Evolutionary conservation across 148 eudicot species (phyloP), one percentile per base, ranked within the genome.

Genomic region (Polygonum aviculare): DNA sequence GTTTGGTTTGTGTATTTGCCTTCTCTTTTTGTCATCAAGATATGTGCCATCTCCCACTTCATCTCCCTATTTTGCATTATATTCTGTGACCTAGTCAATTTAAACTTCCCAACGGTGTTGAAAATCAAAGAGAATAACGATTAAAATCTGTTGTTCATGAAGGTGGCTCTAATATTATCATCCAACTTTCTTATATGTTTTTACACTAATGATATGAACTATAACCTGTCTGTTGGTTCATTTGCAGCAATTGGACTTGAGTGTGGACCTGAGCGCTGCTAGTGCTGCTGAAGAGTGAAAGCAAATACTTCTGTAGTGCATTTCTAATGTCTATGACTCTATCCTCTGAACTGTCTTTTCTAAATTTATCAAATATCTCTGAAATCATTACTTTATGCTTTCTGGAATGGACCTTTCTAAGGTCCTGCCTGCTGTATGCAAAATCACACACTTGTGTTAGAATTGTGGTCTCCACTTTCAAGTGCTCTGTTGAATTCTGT

Each of bases 241-340:
- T 72, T 31, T 78, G 83, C 84, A 94, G 98, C 90, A 77, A 80
- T 85, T 94, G 73, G 97, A 94, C 81, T 87, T 93, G 76, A 93
- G 88, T 63, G 98, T 93, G 81, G 98, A 93, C 83, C 83, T 93
- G 70, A 91, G 89, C 80, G 95, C 93, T 76, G 98, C 98, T n/a
- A 94, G 95, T 82, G 98, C 97, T n/a, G 97, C 98, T 48, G 98
- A 94, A 86, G 97, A 94, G 82, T 93, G 90, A 92, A 77, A 74
- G 38, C 52, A 26, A 26, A 67, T 38, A 65, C 71, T 65, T 18
- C 9, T 65, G 44, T 60, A 15, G 8, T 15, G 72, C 44, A 36
- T 38, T 36, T 67, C 45, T 36, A 67, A 36, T 67, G 72, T 67
- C 38, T 26, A 26, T 26, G 31, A 26, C 31, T 26, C 31, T 22